Conservation (phyloP, 768 basidiomycete species). For the Lactarius akahatsu region DNA sequence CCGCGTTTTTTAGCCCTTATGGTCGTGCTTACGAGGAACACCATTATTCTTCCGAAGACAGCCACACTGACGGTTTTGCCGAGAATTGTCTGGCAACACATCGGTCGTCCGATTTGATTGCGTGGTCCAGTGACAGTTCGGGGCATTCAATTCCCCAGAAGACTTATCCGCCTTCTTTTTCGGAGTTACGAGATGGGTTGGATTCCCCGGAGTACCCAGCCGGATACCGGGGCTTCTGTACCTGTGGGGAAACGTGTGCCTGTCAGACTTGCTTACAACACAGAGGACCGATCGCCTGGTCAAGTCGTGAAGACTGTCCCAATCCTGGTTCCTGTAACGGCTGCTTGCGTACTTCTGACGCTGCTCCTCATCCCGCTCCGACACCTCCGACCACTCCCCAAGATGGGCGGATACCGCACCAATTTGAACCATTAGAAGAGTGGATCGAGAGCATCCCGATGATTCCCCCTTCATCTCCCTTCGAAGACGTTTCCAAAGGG, state of each 20-base stretch:
- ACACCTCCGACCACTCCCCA: slow-evolving; percentile 30
- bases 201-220: slow-evolving; percentile 21
- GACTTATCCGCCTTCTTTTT: slow-evolving; percentile 6
- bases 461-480: slow-evolving; percentile 18
- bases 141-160: slow-evolving; percentile 16
- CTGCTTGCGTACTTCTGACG: slow-evolving; percentile 22
- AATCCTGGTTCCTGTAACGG: slow-evolving; percentile 23
- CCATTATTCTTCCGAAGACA: slow-evolving; percentile 39
- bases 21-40: slow-evolving; percentile 59
- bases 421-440: slow-evolving; percentile 28
- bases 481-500: slow-evolving; percentile 13
- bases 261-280: slow-evolving; percentile 28
- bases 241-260: slow-evolving; percentile 27
- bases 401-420: slow-evolving; percentile 22
- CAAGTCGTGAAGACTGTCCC: slow-evolving; percentile 23
- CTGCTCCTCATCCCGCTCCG: slow-evolving; percentile 24
- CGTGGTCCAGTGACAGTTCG: slow-evolving; percentile 25
- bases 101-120: slow-evolving; percentile 21
- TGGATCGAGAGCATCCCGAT: slow-evolving; percentile 28
- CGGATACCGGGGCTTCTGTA: slow-evolving; percentile 25
- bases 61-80: slow-evolving; percentile 13
- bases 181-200: slow-evolving; percentile 20
- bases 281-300: slow-evolving; percentile 25
- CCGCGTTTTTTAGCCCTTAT: slow-evolving; percentile 62
- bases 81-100: slow-evolving; percentile 12